Conservation (phyloP, 192 early-diverging fungal genomes). For the Phlyctochytrium bullatum region DNA sequence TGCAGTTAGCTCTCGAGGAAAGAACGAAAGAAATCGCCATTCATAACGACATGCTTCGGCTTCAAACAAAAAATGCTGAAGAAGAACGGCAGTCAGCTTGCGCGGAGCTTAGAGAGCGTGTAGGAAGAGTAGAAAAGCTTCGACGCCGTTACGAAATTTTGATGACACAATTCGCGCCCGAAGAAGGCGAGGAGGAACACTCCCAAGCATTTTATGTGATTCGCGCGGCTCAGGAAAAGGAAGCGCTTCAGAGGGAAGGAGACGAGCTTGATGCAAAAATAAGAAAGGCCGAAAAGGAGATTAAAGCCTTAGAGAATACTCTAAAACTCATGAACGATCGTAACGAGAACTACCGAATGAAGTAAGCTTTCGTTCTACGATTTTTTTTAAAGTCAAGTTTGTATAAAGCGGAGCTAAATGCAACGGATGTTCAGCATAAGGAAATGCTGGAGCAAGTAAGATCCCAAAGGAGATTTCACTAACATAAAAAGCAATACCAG, state of each 20-base stretch:
- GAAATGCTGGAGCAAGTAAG: constrained; percentile 56
- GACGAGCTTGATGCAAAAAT: constrained; percentile 61
- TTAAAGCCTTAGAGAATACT: constrained; percentile 63
- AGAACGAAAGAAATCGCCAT: constrained; percentile 57
- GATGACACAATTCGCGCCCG: constrained; percentile 58
- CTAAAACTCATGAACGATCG: constrained; percentile 58
- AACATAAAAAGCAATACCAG: constrained; percentile 44
- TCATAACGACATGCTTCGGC: constrained; percentile 58
- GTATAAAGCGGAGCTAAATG: constrained; percentile 53
- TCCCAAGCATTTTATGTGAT: constrained; percentile 65
- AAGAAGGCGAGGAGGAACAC: constrained; percentile 51
- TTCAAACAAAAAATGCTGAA: constrained; percentile 53
- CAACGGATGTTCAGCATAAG: constrained; percentile 55
- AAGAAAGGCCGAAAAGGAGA: constrained; percentile 59
- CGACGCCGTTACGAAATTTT: constrained; percentile 60
- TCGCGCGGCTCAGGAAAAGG: constrained; percentile 53
- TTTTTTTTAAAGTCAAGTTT: constrained; percentile 30
- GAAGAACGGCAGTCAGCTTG: constrained; percentile 53
- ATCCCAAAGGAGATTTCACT: neutral
- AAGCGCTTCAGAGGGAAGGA: constrained; percentile 59
- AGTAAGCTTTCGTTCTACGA: constrained; percentile 32
- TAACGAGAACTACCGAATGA: constrained; percentile 56
- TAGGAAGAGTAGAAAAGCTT: constrained; percentile 57
- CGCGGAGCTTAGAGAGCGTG: constrained; percentile 57
- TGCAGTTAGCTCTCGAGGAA: constrained; percentile 58